Evolutionary conservation across 805 yeast species (phyloP), one percentile per base, ranked within the genome.

Genomic region (Pichia nanzhaoensis): DNA sequence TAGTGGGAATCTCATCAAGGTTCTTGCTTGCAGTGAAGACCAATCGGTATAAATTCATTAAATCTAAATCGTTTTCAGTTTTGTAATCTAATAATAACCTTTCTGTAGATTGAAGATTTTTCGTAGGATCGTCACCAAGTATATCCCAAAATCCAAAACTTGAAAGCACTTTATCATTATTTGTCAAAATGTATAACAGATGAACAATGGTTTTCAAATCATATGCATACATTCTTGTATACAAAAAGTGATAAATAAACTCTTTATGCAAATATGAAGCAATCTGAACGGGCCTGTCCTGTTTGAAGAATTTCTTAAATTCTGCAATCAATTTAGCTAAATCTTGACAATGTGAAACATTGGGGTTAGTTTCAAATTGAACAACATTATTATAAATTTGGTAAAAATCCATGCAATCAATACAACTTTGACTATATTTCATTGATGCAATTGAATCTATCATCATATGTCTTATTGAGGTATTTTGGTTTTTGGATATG

Each of bases 81-180:
- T 24, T 22, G 13, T 39, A 43, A 16, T 28, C 34, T n/a, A 33
- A 20, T 6, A 38, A 28, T 3, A 38, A 24, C 9, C 10, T 24
- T 24, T 24, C 12, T 14, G 10, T 20, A 3, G 3, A 13, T 16
- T 19, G 18, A 17, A 22, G 14, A 7, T 28, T 33, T 21, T n/a
- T 6, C n/a, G 14, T 37, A 6, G 42, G 34, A 19, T 30, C 35
- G 3, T 16, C n/a, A 7, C 37, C 14, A 5, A 40, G 31, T 2
- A 42, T 14, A 30, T 48, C 39, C 51, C 51, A 50, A 33, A 45
- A 45, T 36, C 47, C 53, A n/a, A 45, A 13, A 2, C 34, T 21
- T 2, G n/a, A 27, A 18, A 50, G 16, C 8, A 10, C 16, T 21
- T 8, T 7, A 32, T 42, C 39, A 2, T 37, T 37, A 2, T 22